Conservation (phyloP, 768 basidiomycete genomes). For the Collybia nuda region DNA sequence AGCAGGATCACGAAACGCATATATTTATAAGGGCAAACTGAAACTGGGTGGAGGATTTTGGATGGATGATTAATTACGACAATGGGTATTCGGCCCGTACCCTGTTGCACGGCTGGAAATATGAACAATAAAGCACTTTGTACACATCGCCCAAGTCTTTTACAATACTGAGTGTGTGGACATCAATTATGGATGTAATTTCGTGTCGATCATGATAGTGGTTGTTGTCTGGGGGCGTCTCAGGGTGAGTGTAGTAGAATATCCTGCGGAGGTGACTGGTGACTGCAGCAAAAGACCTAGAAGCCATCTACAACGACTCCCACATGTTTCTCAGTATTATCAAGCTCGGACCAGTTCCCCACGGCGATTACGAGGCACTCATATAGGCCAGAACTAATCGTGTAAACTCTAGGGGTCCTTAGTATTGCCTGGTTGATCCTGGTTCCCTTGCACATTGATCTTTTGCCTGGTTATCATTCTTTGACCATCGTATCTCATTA, state of each 20-base stretch:
- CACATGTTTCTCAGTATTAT: slow-evolving; percentile 23
- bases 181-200: too few species aligned
- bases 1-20: too few species aligned
- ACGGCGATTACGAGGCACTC: neutral
- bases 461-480: neutral
- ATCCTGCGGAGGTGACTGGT: slow-evolving; percentile 15
- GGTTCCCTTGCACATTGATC: neutral
- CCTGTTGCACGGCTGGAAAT: too few species aligned
- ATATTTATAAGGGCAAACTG: too few species aligned
- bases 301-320: slow-evolving; percentile 33
- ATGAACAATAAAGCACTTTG: too few species aligned
- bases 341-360: neutral
- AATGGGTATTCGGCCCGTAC: too few species aligned
- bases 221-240: slow-evolving; percentile 2
- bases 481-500: neutral
- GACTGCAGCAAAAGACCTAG: slow-evolving; percentile 28
- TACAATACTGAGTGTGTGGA: too few species aligned
- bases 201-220: too few species aligned
- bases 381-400: neutral
- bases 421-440: neutral
- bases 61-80: too few species aligned
- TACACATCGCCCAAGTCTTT: too few species aligned
- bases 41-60: too few species aligned
- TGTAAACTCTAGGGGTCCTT: neutral
- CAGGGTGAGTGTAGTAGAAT: neutral